phyloP scores from a whole-genome alignment of 2,329 filamentous ascomycete species.

The Phialocephala sp. region DNA sequence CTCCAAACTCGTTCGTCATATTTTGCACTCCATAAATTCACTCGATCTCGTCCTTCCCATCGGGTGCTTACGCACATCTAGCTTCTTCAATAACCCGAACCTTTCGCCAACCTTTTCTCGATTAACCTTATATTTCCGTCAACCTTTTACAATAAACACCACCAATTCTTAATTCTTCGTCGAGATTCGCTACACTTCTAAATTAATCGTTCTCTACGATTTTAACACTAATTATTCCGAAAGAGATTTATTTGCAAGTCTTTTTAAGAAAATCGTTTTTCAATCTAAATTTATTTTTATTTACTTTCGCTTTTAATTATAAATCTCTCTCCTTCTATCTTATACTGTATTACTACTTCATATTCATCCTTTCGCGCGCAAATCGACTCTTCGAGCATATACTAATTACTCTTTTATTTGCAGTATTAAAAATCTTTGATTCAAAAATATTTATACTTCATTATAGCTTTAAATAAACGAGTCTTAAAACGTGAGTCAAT shows the following conservation, averaged over 20 bases:
- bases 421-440: background rate
- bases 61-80: background rate
- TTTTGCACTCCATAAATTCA: background rate
- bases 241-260: background rate
- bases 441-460: background rate
- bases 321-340: background rate
- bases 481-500: slow-evolving; percentile 28
- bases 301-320: background rate
- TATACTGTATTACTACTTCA: background rate
- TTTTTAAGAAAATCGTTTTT: background rate
- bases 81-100: background rate
- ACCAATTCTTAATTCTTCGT: background rate
- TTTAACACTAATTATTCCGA: background rate
- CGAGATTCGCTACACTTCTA: background rate
- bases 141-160: background rate
- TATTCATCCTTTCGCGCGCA: background rate
- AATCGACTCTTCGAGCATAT: background rate
- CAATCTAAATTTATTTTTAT: background rate
- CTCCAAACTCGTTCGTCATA: background rate
- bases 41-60: background rate
- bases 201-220: background rate
- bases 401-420: background rate
- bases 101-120: background rate
- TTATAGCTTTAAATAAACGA: slow-evolving; percentile 10
- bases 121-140: background rate